phyloP scores from a whole-genome alignment of 192 early-diverging fungal genomes.

The Coemansia sp. region DNA sequence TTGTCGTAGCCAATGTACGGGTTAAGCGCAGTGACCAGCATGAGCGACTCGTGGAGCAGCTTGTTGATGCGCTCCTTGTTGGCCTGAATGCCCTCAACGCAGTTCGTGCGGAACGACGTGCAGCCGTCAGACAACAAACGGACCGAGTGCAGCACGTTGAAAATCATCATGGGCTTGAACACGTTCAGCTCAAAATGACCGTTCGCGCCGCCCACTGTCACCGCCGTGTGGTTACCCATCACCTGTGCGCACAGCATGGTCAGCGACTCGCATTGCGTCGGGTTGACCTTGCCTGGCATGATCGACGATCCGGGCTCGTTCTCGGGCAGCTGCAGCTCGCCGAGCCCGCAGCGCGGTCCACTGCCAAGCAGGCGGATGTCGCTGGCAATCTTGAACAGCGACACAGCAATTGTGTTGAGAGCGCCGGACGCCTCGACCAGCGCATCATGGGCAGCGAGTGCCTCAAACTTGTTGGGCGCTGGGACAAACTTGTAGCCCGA shows the following conservation, averaged over 20 bases:
- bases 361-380: slow-evolving; percentile 97
- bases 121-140: slow-evolving; percentile 84
- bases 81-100: slow-evolving; percentile 91
- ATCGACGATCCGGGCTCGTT: slow-evolving; percentile 99
- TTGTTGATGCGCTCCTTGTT: slow-evolving; percentile 87
- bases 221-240: slow-evolving; percentile 96
- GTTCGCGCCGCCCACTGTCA: slow-evolving; percentile 90
- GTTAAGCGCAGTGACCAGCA: slow-evolving; percentile 99
- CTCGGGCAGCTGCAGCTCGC: slow-evolving; percentile 93
- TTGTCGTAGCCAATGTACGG: slow-evolving; percentile 93
- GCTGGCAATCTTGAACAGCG: slow-evolving; percentile 99
- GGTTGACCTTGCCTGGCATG: slow-evolving; percentile 99
- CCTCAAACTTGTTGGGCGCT: slow-evolving; percentile 99
- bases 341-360: slow-evolving; percentile 96
- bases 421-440: slow-evolving; percentile 95
- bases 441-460: slow-evolving; percentile 97
- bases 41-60: slow-evolving; percentile 89
- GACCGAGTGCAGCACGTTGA: slow-evolving; percentile 94
- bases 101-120: slow-evolving; percentile 93
- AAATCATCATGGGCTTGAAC: slow-evolving; percentile 99
- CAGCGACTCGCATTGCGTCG: slow-evolving; percentile 99
- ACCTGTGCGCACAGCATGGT: slow-evolving; percentile 99
- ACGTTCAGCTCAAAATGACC: slow-evolving; percentile 99
- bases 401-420: slow-evolving; percentile 92
- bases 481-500: slow-evolving; percentile 91